phyloP scores from a whole-genome alignment of 2,329 filamentous ascomycete genomes.

The Sphaerostilbella broomeana region DNA sequence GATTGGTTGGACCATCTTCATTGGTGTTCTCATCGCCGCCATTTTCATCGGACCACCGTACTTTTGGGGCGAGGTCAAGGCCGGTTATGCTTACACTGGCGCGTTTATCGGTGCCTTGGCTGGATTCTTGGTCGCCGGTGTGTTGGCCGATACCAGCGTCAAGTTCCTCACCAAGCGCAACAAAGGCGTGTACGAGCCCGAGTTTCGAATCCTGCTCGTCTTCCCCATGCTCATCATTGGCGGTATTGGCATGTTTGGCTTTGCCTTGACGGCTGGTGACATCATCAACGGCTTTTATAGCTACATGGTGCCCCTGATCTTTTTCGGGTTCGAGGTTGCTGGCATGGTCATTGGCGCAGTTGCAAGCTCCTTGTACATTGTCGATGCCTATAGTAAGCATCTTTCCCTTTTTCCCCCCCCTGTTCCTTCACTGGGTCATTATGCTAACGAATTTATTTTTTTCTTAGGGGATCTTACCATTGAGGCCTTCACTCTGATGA shows the following conservation, averaged over 20 bases:
- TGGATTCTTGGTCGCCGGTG: conserved; percentile 69
- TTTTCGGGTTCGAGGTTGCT: conserved; percentile 76
- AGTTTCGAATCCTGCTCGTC: conserved; percentile 79
- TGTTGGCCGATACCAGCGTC: conserved; percentile 67
- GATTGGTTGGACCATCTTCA: conserved; percentile 94
- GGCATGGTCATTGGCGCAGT: conserved; percentile 92
- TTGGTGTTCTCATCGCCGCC: conserved; percentile 73
- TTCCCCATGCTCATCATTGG: conserved; percentile 75
- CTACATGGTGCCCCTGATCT: conserved; percentile 70
- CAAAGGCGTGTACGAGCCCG: conserved; percentile 79
- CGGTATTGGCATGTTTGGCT: conserved; percentile 74
- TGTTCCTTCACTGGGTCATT: too few species aligned
- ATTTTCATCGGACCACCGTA: conserved; percentile 76
- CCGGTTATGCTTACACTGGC: conserved; percentile 81
- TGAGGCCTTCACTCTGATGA: conserved; percentile 81
- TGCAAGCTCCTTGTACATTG: conserved; percentile 77
- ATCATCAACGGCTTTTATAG: conserved; percentile 50
- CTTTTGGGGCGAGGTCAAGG: conserved; percentile 73
- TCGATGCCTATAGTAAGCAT: conserved; percentile 78
- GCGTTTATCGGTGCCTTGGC: conserved; percentile 77
- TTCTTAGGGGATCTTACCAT: conserved; percentile 64
- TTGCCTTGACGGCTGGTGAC: conserved; percentile 65
- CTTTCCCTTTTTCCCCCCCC: background rate
- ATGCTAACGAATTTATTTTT: background rate
- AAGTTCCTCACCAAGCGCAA: conserved; percentile 66